phyloP scores from a whole-genome alignment of 2,329 filamentous ascomycete genomes.

The Diaporthe humulicola region DNA sequence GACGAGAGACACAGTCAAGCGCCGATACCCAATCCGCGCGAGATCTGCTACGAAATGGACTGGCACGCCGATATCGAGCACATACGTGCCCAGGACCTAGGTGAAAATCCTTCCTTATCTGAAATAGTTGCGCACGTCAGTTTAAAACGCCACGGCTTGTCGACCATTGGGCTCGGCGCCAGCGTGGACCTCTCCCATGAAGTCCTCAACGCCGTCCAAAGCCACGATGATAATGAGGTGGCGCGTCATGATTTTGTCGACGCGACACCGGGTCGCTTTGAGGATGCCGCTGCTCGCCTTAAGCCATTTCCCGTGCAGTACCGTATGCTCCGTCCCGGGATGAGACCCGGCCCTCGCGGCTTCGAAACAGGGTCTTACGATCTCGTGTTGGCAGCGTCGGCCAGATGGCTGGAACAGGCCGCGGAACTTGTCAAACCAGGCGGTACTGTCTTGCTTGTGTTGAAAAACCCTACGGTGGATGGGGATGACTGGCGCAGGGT shows the following conservation, averaged over 20 bases:
- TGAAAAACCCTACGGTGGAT: not conserved
- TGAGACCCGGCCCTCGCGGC: not conserved
- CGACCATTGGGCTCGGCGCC: not conserved
- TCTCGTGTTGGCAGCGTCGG: not conserved
- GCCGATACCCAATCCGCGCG: not conserved
- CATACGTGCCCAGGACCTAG: not conserved
- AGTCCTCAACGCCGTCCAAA: too few relatives aligned
- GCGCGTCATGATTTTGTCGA: conserved; percentile 26
- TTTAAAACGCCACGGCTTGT: not conserved
- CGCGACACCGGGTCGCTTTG: conserved; percentile 20
- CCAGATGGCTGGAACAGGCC: conserved; percentile 11
- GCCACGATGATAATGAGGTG: too few relatives aligned
- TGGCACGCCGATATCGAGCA: not conserved
- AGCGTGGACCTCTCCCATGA: not conserved
- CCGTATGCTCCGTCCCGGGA: not conserved
- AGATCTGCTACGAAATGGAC: not conserved
- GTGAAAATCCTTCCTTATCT: not conserved
- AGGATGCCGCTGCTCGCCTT: conserved; percentile 21
- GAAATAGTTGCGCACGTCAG: not conserved
- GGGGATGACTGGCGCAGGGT: not conserved
- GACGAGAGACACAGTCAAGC: not conserved
- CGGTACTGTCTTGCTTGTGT: conserved; percentile 24
- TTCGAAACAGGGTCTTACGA: not conserved
- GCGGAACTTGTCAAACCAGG: conserved; percentile 28
- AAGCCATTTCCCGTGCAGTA: not conserved